These are phyloP conservation scores for Leishmania guyanensis DNA, from an alignment of 208 protist species.

Conservation along the genomic window DNA sequence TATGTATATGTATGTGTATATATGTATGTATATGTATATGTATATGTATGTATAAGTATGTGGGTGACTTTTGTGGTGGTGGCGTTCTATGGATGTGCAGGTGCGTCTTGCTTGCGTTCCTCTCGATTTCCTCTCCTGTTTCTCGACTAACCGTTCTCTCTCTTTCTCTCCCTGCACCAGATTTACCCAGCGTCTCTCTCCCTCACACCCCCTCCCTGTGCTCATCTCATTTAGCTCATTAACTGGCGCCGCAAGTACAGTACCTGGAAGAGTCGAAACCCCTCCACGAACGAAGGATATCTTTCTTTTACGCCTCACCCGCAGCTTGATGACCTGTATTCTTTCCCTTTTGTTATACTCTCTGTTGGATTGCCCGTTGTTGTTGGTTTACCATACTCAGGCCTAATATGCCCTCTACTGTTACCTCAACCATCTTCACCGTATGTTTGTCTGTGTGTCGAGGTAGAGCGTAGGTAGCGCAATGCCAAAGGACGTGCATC, in stretches of 20 bases:
- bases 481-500: background rate
- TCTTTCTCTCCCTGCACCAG: background rate
- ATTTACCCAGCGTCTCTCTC: background rate
- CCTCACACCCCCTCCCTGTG: background rate
- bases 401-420: background rate
- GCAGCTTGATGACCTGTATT: background rate
- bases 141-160: background rate
- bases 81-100: background rate
- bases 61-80: background rate
- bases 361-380: no score
- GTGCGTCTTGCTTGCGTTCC: no score
- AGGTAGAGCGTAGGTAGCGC: background rate
- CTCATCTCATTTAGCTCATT: background rate
- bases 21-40: no score
- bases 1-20: background rate
- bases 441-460: background rate
- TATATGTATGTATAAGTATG: background rate
- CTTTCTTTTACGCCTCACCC: background rate
- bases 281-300: background rate
- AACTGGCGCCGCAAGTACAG: background rate
- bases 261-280: background rate
- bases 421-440: background rate
- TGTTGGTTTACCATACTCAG: background rate
- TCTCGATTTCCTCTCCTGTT: background rate
- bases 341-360: background rate